These are phyloP conservation scores for Leishmania martiniquensis DNA, from an alignment of 208 protist genomes.

Conservation along the genomic window DNA sequence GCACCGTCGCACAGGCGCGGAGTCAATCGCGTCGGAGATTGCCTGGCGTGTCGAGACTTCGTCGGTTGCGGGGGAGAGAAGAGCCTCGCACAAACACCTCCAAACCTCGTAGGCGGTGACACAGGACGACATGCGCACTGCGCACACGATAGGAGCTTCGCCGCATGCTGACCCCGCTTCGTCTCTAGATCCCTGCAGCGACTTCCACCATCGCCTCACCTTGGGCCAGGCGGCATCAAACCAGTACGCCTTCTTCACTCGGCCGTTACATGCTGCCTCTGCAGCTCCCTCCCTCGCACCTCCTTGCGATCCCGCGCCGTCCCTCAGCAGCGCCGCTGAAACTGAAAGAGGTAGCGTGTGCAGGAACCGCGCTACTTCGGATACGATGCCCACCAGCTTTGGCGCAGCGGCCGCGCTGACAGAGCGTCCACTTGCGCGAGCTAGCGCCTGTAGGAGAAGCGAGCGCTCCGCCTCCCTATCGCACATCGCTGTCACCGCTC, in stretches of 20 bases:
- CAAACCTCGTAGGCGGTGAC: constrained; percentile 28
- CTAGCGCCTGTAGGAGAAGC: not conserved
- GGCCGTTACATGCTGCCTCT: not conserved
- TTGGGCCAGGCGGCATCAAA: not conserved
- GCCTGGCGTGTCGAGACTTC: not conserved
- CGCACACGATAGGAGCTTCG: not conserved
- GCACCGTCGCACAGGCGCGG: constrained; percentile 18
- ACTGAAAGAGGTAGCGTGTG: constrained; percentile 12
- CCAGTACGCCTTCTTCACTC: not conserved
- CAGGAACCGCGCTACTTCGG: constrained; percentile 2
- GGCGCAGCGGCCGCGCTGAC: not conserved
- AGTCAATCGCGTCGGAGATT: not conserved
- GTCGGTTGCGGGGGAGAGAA: constrained; percentile 5
- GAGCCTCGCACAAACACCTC: constrained; percentile 8
- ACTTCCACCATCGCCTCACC: not conserved
- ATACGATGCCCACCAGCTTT: not conserved
- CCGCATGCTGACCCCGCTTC: too few species aligned
- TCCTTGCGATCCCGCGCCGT: not conserved
- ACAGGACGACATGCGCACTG: constrained; percentile 3
- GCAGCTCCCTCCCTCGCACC: not conserved
- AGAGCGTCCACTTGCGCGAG: not conserved
- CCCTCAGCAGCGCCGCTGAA: constrained; percentile 11
- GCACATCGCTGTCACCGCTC: not conserved
- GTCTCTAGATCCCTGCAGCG: not conserved
- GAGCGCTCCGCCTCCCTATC: not conserved